Evolutionary conservation across 2,329 filamentous ascomycete genomes (phyloP), one percentile per base, ranked within the genome.

Genomic region (Pseudogymnoascus sp.): DNA sequence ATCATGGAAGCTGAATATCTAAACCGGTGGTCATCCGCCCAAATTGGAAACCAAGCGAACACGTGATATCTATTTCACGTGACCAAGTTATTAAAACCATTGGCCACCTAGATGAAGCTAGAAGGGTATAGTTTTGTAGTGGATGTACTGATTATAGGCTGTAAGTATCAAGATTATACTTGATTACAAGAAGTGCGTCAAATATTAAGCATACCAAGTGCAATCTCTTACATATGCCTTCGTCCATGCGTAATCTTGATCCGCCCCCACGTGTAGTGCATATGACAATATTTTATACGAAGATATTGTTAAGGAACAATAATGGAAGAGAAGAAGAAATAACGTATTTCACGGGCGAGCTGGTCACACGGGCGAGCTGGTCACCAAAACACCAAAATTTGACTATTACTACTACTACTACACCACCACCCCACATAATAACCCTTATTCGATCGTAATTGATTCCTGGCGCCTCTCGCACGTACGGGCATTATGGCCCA

Each of bases 41-140:
- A 56, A 56, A 56, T 56, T 33, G 50, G 50, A 10, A 56, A 56
- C 50, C 50, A 33, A 56, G 50, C 50, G 50, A 33, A 3, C 50
- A 56, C 50, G 50, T 56, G 50, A 18, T 33, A 12, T 4, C 3
- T 1, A 7, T 7, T 56, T 2, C 50, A 56, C 50, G 50, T 56
- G 50, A 56, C 10, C 4, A 1, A 6, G 2, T 11, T 16, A 53
- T 56, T 12, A 1, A 23, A 25, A 12, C 28, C 10, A 21, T 33
- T 18, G 12, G 2, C 10, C 28, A 56, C 25, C n/a, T 12, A 11
- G 3, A 16, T 33, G 47, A 33, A 12, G 28, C 50, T 18, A 18
- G n/a, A 56, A 33, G 50, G 18, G 50, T 21, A 18, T 18, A 7
- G n/a, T 33, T 56, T 31, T 7, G 28, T 33, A 56, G 10, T 18